A percentile compares a stretch with the other conserved stretches of the same genome.
Conservation (phyloP, 2,329 filamentous ascomycete species). For the Aspergillus oerlinghausenensis region DNA sequence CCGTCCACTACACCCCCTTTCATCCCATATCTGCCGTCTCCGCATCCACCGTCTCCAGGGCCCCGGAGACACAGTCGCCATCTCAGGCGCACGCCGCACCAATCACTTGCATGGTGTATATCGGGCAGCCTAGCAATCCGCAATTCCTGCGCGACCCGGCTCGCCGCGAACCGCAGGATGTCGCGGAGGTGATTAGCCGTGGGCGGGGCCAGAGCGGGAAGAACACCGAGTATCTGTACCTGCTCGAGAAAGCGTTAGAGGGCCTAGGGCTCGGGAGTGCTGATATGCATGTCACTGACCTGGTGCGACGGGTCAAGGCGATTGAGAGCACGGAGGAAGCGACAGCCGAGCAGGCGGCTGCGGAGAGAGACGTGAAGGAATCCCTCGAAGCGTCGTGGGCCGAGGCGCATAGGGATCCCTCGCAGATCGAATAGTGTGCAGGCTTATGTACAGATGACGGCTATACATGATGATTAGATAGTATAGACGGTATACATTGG, state of each 20-base stretch:
- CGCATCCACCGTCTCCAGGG: slow-evolving; percentile 3
- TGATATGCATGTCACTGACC: slow-evolving; percentile 79
- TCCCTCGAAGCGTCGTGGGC: slow-evolving; percentile 17
- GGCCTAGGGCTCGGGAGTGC: slow-evolving; percentile 70
- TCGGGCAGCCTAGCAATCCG: slow-evolving; percentile 86
- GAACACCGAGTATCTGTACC: slow-evolving; percentile 84
- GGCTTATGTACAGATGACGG: not conserved
- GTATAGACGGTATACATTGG: not conserved
- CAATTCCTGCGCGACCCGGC: slow-evolving; percentile 64
- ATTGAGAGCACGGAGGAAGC: slow-evolving; percentile 47
- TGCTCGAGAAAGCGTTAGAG: slow-evolving; percentile 69
- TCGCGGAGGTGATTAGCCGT: slow-evolving; percentile 75
- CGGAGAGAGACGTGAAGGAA: slow-evolving; percentile 24
- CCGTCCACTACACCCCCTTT: slow-evolving; percentile 85
- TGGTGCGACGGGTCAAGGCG: slow-evolving; percentile 66
- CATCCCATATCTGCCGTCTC: slow-evolving; percentile 49
- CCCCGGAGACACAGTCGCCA: not conserved
- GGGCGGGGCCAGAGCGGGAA: slow-evolving; percentile 79
- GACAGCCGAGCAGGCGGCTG: slow-evolving; percentile 29
- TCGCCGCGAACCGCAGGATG: slow-evolving; percentile 66
- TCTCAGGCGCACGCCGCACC: slow-evolving; percentile 16
- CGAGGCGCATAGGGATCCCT: slow-evolving; percentile 5
- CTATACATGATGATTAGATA: not conserved
- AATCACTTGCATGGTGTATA: slow-evolving; percentile 72
- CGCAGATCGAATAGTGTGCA: not conserved